Percentiles rank a stretch among this genome's conserved stretches.
Evolutionary conservation across 2,329 filamentous ascomycete species (phyloP).

Genomic region (Didymella glomerata): DNA sequence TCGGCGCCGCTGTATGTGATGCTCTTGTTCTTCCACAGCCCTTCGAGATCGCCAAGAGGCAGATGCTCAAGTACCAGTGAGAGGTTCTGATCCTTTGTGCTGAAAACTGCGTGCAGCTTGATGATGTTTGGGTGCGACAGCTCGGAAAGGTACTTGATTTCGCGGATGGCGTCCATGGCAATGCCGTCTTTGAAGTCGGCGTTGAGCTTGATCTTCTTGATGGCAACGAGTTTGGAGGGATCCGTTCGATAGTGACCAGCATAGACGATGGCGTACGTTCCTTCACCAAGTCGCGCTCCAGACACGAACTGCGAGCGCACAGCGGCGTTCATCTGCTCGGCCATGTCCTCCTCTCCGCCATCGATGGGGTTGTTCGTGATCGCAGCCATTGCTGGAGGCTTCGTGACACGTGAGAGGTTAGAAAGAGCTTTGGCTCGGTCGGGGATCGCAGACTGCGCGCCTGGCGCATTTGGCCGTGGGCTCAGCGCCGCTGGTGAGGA

Average conservation of each 20-base stretch:
- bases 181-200: slow-evolving; percentile 90
- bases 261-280: slow-evolving; percentile 96
- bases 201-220: slow-evolving; percentile 91
- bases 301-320: slow-evolving; percentile 87
- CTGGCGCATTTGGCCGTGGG: slow-evolving; percentile 39
- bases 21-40: slow-evolving; percentile 79
- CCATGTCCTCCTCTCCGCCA: slow-evolving; percentile 49
- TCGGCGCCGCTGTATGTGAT: slow-evolving; percentile 87
- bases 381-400: slow-evolving; percentile 26
- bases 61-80: slow-evolving; percentile 95
- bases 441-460: slow-evolving; percentile 24
- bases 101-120: slow-evolving; percentile 89
- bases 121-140: slow-evolving; percentile 96
- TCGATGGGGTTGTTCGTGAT: slow-evolving; percentile 31
- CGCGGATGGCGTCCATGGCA: slow-evolving; percentile 91
- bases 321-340: slow-evolving; percentile 59
- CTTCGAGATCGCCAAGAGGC: slow-evolving; percentile 91
- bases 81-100: slow-evolving; percentile 94
- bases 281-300: slow-evolving; percentile 91
- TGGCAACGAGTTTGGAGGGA: slow-evolving; percentile 79
- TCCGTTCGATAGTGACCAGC: slow-evolving; percentile 80
- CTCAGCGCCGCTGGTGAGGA: slow-evolving; percentile 39
- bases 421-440: slow-evolving; percentile 46
- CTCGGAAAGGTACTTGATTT: slow-evolving; percentile 95
- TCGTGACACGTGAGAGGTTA: slow-evolving; percentile 38